A percentile compares a stretch with the other conserved stretches of the same genome.
phyloP scores from a whole-genome alignment of 495 filamentous ascomycete species.

The Aspergillus bridgeri region DNA sequence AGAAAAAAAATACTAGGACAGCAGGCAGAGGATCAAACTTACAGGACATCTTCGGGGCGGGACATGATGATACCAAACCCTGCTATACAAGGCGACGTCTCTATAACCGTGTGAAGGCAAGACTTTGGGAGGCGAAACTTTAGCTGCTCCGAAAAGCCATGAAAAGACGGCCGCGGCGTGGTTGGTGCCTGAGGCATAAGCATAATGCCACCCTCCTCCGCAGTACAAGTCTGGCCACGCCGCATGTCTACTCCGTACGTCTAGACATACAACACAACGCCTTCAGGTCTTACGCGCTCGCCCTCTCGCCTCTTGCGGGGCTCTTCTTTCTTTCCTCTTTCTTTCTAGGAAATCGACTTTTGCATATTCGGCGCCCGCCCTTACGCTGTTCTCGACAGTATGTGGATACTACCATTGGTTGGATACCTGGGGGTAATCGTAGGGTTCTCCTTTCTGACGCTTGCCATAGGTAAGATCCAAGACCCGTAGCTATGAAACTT shows the following conservation, averaged over 20 bases:
- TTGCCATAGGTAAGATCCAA: constrained; percentile 73
- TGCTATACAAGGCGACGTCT: not conserved
- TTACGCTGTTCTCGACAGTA: constrained; percentile 30
- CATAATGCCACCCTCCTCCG: not conserved
- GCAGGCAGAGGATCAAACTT: constrained; percentile 19
- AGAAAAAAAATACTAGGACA: not conserved
- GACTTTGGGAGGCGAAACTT: not conserved
- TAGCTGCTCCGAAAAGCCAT: not conserved
- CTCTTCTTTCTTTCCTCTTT: constrained; percentile 2
- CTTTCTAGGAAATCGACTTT: not conserved
- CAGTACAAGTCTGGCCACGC: not conserved
- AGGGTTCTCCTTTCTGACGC: constrained; percentile 88
- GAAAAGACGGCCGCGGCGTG: not conserved
- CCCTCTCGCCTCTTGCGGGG: not conserved
- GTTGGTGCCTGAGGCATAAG: not conserved
- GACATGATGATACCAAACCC: constrained; percentile 64
- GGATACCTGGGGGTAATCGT: constrained; percentile 85
- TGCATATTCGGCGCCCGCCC: not conserved
- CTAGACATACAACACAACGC: not conserved
- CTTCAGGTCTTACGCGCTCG: not conserved
- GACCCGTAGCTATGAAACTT: not conserved
- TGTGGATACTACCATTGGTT: constrained; percentile 90
- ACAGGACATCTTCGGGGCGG: constrained; percentile 92
- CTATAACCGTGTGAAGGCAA: too few species aligned
- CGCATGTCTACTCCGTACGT: not conserved